Base-by-base conservation (phyloP, 768 basidiomycete genomes). In the Kwoniella heveanensis region DNA sequence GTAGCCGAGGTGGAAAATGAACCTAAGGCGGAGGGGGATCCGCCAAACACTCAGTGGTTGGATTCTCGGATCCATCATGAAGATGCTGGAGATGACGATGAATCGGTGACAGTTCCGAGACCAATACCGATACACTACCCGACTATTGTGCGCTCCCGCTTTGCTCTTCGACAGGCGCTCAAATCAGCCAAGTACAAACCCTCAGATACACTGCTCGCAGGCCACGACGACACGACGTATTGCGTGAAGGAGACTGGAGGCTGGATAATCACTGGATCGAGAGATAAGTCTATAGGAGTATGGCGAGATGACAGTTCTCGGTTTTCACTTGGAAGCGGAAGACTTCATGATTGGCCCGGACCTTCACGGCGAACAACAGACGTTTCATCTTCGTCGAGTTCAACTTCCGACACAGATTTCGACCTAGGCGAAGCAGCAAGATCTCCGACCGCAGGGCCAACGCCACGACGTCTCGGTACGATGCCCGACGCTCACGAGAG, bases 201-300 rank as follows among this genome's bases (percentile, higher is more conserved):
- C 1, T 26, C 26, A 22, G 30, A 24, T 7, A 22, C 32, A 29
- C 24, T 32, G 3, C 49, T 69, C 5, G 0, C n/a, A 2, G 55
- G 37, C 8, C 62, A 68, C 30, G 53, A 53, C 9, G 69, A 67
- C 46, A 39, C 64, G 13, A 68, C 71, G 1, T 77, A 77, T 47
- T 68, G 68, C 47, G 17, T 68, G 10, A 49, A 61, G 0, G 5
- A 50, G 9, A 19, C 19, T 2, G 26, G 54, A 19, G 37, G 36
- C 2, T 74, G 66, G 65, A 27, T 77, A n/a, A 60, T 74, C 25
- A 70, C 66, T 24, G 75, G 72, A 1, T 66, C 66, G 7, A 46
- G 73, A 30, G 75, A 77, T 55, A 24, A 60, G 26, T 56, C 68
- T 10, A 64, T 77, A 9, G 26, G 64, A 22, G 27, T 77, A 2